These are phyloP conservation scores for Eustoma russellianum DNA, from an alignment of 257 asterid genomes.

Conservation along the genomic window DNA sequence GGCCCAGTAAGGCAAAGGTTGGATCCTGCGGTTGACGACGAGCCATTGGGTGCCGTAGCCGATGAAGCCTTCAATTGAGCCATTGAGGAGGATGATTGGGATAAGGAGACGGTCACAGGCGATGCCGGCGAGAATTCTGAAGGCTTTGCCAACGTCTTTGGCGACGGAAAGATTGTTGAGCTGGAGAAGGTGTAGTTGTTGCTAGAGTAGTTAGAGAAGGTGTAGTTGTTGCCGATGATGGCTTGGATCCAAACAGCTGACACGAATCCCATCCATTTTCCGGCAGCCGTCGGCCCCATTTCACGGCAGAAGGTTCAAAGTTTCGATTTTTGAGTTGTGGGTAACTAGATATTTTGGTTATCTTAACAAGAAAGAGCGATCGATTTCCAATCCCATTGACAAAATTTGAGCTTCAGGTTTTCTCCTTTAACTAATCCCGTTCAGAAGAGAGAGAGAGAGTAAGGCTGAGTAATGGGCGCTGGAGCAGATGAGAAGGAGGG, in stretches of 20 bases:
- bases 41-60: constrained; percentile 86
- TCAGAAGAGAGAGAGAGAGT: too few species aligned
- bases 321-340: too few species aligned
- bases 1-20: constrained; percentile 22
- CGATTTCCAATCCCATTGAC: too few species aligned
- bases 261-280: constrained; percentile 22
- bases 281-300: constrained; percentile 5
- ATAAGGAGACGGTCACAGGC: constrained; percentile 84
- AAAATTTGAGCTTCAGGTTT: too few species aligned
- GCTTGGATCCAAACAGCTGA: constrained; percentile 23
- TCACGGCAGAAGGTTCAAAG: background rate
- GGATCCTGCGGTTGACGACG: constrained; percentile 15
- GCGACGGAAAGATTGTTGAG: constrained; percentile 93
- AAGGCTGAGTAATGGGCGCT: too few species aligned
- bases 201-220: constrained; percentile 24
- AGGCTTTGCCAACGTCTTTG: constrained; percentile 93
- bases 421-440: too few species aligned
- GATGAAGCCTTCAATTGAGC: constrained; percentile 69
- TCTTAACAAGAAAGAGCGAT: too few species aligned
- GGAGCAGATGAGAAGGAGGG: too few species aligned
- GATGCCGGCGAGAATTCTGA: constrained; percentile 78
- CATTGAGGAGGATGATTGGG: constrained; percentile 63
- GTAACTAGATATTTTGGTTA: too few species aligned
- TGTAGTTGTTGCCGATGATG: constrained; percentile 20
- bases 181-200: constrained; percentile 47